A percentile compares a stretch with the other conserved stretches of the same genome.
Conservation (phyloP, 2,329 filamentous ascomycete species). For the Aspergillus brasiliensis region DNA sequence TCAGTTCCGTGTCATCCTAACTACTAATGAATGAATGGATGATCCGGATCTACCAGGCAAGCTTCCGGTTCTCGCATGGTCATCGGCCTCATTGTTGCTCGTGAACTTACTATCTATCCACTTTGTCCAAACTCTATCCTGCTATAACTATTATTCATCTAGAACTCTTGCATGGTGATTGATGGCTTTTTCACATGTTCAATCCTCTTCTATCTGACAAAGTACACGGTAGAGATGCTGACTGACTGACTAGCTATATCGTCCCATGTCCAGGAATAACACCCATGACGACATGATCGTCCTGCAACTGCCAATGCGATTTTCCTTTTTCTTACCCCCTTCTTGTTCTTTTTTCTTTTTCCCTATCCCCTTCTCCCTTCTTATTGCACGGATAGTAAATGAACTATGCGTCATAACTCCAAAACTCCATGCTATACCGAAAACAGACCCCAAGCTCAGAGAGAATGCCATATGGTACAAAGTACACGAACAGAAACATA, state of each 20-base stretch:
- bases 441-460: neutral
- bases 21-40: too few species aligned
- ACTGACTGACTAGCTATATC: too few species aligned
- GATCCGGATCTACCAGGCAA: too few species aligned
- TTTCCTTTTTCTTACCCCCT: neutral
- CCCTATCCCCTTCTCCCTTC: neutral
- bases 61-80: too few species aligned
- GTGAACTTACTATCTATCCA: too few species aligned
- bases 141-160: too few species aligned
- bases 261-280: neutral
- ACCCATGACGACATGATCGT: neutral
- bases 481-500: neutral
- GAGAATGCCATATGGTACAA: neutral
- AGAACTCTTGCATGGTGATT: too few species aligned
- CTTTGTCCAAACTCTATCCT: too few species aligned
- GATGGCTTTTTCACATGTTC: too few species aligned
- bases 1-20: neutral
- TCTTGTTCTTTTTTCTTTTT: neutral
- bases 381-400: neutral
- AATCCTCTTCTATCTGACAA: too few species aligned
- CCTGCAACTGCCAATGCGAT: neutral
- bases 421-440: constrained; percentile 17
- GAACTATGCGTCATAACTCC: constrained; percentile 7
- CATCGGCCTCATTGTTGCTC: too few species aligned
- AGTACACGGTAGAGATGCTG: too few species aligned